Conservation (phyloP, 106 monocot species). For the Cymbidium sinense region DNA sequence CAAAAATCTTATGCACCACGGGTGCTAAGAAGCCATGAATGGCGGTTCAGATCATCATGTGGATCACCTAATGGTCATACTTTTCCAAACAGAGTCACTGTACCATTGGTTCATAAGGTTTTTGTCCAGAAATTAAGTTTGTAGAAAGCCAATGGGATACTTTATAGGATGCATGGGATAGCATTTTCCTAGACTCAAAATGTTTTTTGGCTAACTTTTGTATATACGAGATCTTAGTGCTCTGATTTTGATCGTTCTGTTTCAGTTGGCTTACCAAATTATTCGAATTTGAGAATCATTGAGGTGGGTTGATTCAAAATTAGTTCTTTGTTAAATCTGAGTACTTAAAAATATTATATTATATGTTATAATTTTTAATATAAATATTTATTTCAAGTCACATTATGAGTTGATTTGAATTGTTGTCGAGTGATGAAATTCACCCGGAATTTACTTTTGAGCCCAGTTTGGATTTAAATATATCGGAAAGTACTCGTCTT, state of each 20-base stretch:
- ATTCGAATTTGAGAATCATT: too few species aligned
- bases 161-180: background rate
- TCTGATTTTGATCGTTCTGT: background rate
- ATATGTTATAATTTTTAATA: too few species aligned
- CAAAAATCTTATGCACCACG: slow-evolving; percentile 1
- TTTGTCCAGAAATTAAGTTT: background rate
- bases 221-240: background rate
- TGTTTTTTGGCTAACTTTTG: background rate
- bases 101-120: background rate
- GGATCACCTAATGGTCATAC: background rate
- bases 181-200: background rate
- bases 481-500: too few species aligned
- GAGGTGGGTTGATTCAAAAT: too few species aligned
- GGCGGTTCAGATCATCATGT: background rate
- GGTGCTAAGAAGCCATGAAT: background rate
- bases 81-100: background rate
- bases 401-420: too few species aligned
- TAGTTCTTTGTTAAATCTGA: too few species aligned
- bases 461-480: too few species aligned
- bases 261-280: too few species aligned
- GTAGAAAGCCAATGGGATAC: background rate
- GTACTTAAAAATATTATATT: too few species aligned
- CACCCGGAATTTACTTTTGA: too few species aligned
- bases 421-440: too few species aligned
- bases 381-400: too few species aligned